Evolutionary conservation across 192 early-diverging fungal genomes (phyloP), one percentile per base, ranked within the genome.

Genomic region (Martensiomyces pterosporus): DNA sequence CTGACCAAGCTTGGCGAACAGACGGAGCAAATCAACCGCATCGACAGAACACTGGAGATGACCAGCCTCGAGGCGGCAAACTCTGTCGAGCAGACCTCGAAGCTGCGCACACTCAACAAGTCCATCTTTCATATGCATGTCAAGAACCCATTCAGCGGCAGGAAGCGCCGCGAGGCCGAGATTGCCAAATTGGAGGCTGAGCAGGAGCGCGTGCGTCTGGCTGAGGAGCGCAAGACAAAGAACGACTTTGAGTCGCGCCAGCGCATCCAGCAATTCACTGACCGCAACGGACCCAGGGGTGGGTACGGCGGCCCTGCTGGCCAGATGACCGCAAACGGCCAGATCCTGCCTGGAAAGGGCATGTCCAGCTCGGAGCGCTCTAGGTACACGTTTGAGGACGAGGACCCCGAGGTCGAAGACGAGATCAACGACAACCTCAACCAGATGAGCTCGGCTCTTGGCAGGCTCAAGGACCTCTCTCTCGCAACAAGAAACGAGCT

Each of bases 121-220:
- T 89, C 86, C 16, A 89, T 89, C 40, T 87, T 89, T 64, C 78
- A 81, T 9, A 66, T 82, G 10, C 80, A 81, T 24, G 52, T 87
- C 34, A 75, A 77, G 43, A 86, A 85, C 37, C 86, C 86, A 37
- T 85, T 89, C 64, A 82, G 43, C 23, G 79, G 71, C 24, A 78
- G 70, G 38, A 78, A 79, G 66, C 76, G 78, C 36, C 79, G 81
- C 41, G 76, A 77, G 25, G 51, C 43, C 2, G 85, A 85, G 56
- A 35, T 84, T 10, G 75, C 76, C 32, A 60, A 74, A 33, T 64
- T 81, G 39, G 76, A 82, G 40, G 64, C 53, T 3, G 47, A 50
- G 56, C 65, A 60, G 48, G 45, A 55, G 27, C 56, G 50, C 14
- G 52, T 51, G 50, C 42, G 60, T 19, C 40, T 43, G 39, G 60